Conservation (phyloP, 106 monocot species). For the Hemerocallis citrina region DNA sequence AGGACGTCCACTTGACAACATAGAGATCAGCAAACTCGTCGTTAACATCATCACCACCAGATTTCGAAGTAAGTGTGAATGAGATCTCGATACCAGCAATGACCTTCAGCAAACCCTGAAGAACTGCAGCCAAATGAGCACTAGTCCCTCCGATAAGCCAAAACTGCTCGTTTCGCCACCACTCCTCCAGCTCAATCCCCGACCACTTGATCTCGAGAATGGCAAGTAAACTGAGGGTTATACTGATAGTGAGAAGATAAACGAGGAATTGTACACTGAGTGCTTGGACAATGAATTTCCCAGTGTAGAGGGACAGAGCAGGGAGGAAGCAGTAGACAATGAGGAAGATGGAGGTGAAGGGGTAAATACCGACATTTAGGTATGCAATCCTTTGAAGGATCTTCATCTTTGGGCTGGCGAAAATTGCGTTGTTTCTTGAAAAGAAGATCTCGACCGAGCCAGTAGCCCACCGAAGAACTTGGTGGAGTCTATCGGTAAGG, state of each 20-base stretch:
- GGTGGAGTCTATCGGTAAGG: constrained; percentile 80
- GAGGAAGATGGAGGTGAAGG: constrained; percentile 92
- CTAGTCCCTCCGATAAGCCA: constrained; percentile 85
- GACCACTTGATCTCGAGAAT: constrained; percentile 88
- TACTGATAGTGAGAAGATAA: constrained; percentile 64
- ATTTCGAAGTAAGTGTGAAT: constrained; percentile 59
- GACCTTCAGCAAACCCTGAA: constrained; percentile 81
- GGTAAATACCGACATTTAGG: constrained; percentile 72
- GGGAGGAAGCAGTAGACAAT: constrained; percentile 94
- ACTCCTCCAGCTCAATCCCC: constrained; percentile 82
- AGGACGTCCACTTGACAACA: constrained; percentile 49
- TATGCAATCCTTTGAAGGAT: constrained; percentile 66
- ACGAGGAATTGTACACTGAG: constrained; percentile 73
- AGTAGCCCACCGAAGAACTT: constrained; percentile 90
- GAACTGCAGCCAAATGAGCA: constrained; percentile 73
- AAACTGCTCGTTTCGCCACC: constrained; percentile 87
- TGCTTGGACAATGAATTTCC: constrained; percentile 84
- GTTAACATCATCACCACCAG: constrained; percentile 33
- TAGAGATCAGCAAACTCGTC: constrained; percentile 65
- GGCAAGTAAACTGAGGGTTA: constrained; percentile 67
- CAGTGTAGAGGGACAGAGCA: constrained; percentile 89
- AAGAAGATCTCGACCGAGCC: constrained; percentile 96
- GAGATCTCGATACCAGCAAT: constrained; percentile 63
- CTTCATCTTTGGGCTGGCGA: constrained; percentile 82
- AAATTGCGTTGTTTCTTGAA: constrained; percentile 78